Evolutionary conservation across 306 rosid species (phyloP).

Genomic region (Fragaria vesca): DNA sequence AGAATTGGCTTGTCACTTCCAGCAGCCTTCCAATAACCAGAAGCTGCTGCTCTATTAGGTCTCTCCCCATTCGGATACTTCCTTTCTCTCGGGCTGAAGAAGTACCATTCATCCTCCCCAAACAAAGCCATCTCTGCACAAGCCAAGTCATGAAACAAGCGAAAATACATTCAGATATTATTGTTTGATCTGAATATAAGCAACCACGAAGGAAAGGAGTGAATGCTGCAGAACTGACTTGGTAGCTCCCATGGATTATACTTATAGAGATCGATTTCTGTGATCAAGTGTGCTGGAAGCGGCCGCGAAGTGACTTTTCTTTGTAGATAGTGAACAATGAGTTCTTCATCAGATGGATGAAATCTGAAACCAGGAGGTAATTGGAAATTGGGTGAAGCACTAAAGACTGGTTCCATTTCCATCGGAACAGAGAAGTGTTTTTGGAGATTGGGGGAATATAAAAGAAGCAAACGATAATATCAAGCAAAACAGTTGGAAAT

Average conservation of each 20-base stretch:
- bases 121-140: conserved; percentile 62
- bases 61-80: conserved; percentile 66
- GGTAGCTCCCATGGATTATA: conserved; percentile 87
- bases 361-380: conserved; percentile 86
- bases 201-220: conserved; percentile 15
- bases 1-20: conserved; percentile 66
- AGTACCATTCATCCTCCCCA: conserved; percentile 78
- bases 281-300: conserved; percentile 62
- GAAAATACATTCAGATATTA: background rate
- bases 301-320: conserved; percentile 58
- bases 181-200: conserved; percentile 10
- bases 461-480: conserved; percentile 38
- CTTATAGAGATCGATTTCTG: conserved; percentile 63
- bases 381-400: conserved; percentile 21
- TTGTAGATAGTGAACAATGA: conserved; percentile 67
- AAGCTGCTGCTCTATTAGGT: conserved; percentile 69
- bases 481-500: conserved; percentile 29
- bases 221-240: conserved; percentile 38
- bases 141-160: background rate
- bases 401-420: conserved; percentile 35
- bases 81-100: conserved; percentile 67
- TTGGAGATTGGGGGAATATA: conserved; percentile 24
- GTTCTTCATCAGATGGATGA: conserved; percentile 87
- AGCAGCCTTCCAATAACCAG: conserved; percentile 77
- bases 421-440: conserved; percentile 22